Base-by-base conservation (phyloP, 306 rosid genomes). In the Arachis hypogaea region DNA sequence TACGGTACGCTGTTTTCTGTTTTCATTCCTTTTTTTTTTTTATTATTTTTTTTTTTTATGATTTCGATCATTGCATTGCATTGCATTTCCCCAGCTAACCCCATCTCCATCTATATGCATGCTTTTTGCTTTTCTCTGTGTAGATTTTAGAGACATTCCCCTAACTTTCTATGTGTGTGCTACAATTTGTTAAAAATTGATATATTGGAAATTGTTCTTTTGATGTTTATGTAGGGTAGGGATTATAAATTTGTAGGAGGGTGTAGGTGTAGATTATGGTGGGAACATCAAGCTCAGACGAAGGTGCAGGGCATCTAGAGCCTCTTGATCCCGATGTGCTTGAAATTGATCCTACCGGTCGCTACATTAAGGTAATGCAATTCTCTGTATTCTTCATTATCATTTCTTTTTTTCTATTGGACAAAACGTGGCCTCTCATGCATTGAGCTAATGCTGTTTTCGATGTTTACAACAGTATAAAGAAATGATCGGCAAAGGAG, bases 261-360 rank as follows among this genome's bases (percentile, higher is more conserved):
- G 72, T 54, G 62, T 57, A 79, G 67, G 77, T 76, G 38, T 33
- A 33, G 82, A 80, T 82, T 76, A n/a, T 68, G 51, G 52, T 1
- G 14, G 50, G 61, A 3, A 29, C 67, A n/a, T 78, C 50, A 73
- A 69, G 66, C 77, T 79, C 82, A 36, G 84, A 69, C 38, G 81
- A 81, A 14, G 82, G 68, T 64, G 38, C 30, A 2, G 65, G 72
- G 59, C 69, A 36, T 71, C 76, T 44, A 11, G 85, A 80, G 73
- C 83, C 85, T 56, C 85, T 81, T 7, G 88, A 86, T 81, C 86
- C 90, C 5, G 83, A 87, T 74, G 73, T 87, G 44, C 80, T 84
- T 51, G 91, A 87, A 72, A 79, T 68, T 74, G 91, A 87, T 70
- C 86, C 85, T n/a, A 82, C 88, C 74, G 18, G 65, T 71, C 88